A percentile compares a stretch with the other conserved stretches of the same genome.
These are phyloP conservation scores for Hsuehochloa calcarea DNA, from an alignment of 176 grass and related monocot genomes.

Conservation along the genomic window DNA sequence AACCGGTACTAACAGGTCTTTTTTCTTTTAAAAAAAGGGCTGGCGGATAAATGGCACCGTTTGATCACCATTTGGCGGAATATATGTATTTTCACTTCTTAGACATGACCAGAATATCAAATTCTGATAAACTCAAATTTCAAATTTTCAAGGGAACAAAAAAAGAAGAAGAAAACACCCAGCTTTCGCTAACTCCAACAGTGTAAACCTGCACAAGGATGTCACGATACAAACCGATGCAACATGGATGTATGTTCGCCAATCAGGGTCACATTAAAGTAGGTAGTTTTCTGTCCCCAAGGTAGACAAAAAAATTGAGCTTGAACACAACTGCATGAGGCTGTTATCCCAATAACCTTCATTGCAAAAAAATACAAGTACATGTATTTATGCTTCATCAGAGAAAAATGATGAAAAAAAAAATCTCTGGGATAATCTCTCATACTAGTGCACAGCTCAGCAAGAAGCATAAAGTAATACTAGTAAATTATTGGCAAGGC, in stretches of 20 bases:
- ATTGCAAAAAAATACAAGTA: not conserved
- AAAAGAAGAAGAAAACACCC: not conserved
- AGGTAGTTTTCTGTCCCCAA: not conserved
- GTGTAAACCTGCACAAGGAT: not conserved
- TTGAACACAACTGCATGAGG: not conserved
- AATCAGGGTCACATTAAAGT: not conserved
- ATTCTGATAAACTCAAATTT: not conserved
- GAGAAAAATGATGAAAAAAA: not conserved
- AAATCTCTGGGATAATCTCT: not conserved
- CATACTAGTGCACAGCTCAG: not conserved
- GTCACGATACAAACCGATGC: not conserved
- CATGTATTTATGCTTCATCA: not conserved
- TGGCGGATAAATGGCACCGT: not conserved
- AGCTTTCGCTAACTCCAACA: not conserved
- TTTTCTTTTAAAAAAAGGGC: not conserved
- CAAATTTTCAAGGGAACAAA: not conserved
- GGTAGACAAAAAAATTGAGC: not conserved
- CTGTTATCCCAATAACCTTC: not conserved
- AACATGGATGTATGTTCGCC: not conserved
- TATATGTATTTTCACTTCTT: not conserved
- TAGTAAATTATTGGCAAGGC: not conserved
- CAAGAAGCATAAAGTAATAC: not conserved
- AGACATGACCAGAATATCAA: not conserved
- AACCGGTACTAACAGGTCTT: not conserved
- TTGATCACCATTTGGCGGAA: not conserved